phyloP scores from a whole-genome alignment of 768 basidiomycete genomes.

The Chlorophyllum brunneum region DNA sequence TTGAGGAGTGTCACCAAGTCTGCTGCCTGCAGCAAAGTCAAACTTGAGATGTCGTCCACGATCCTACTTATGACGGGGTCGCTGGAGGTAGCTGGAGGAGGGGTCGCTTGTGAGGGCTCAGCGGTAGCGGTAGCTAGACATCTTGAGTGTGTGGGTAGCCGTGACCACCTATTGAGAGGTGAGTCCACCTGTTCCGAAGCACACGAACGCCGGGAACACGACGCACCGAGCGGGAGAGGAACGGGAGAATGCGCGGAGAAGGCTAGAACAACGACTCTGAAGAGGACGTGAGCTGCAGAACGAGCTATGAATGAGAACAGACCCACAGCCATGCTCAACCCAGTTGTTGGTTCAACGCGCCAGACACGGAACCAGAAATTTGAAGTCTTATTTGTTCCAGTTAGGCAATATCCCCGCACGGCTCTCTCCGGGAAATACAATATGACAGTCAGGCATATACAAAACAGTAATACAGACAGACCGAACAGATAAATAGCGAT shows the following conservation, averaged over 20 bases:
- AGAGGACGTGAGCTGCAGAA: conserved; percentile 9
- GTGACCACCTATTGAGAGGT: conserved; percentile 30
- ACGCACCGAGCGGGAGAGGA: conserved; percentile 34
- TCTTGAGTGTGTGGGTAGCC: conserved; percentile 40
- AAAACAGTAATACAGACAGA: too few relatives aligned
- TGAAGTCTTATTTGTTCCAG: conserved; percentile 30
- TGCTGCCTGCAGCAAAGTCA: conserved; percentile 91
- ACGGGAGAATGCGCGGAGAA: conserved; percentile 40
- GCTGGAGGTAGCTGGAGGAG: conserved; percentile 40
- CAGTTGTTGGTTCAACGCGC: conserved; percentile 22
- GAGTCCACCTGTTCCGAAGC: conserved; percentile 5
- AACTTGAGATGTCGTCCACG: conserved; percentile 87
- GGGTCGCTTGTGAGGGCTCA: conserved; percentile 34
- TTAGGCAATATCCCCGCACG: conserved; percentile 19
- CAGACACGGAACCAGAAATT: conserved; percentile 26
- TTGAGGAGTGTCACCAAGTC: conserved; percentile 92
- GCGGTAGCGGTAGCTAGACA: conserved; percentile 55
- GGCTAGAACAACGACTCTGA: conserved; percentile 42
- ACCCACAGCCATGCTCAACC: conserved; percentile 40
- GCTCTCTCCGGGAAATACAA: conserved; percentile 7
- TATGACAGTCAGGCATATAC: too few relatives aligned
- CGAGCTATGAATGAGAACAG: neutral
- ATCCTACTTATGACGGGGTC: conserved; percentile 76
- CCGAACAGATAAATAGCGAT: too few relatives aligned
- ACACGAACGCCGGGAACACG: conserved; percentile 1